These are phyloP conservation scores for Candolleomyces aberdarensis DNA, from an alignment of 768 basidiomycete species.

Conservation along the genomic window DNA sequence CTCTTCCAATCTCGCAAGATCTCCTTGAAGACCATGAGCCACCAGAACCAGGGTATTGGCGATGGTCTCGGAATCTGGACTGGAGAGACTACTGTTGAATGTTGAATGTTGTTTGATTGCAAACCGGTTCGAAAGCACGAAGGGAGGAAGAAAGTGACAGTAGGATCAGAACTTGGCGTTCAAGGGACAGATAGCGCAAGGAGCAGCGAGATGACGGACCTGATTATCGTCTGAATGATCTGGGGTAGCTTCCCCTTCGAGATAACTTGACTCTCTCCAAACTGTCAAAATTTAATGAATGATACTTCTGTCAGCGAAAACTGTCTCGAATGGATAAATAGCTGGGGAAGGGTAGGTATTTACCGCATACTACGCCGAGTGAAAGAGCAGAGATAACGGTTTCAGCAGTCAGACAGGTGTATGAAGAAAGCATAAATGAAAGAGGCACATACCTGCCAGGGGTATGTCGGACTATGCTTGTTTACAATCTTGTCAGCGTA, in stretches of 20 bases:
- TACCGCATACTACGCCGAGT: slow-evolving; percentile 58
- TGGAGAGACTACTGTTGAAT: slow-evolving; percentile 57
- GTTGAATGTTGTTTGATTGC: too few relatives aligned
- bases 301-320: too few relatives aligned
- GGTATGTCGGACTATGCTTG: slow-evolving; percentile 59
- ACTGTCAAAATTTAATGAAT: slow-evolving; percentile 38
- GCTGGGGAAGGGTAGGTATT: slow-evolving; percentile 20
- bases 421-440: background rate
- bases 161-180: slow-evolving; percentile 8
- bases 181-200: background rate
- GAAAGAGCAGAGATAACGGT: background rate
- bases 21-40: slow-evolving; percentile 52
- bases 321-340: background rate
- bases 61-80: slow-evolving; percentile 72
- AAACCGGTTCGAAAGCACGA: too few relatives aligned
- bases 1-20: slow-evolving; percentile 65
- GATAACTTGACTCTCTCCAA: slow-evolving; percentile 72
- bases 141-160: too few relatives aligned
- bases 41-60: slow-evolving; percentile 72
- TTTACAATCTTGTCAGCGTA: slow-evolving; percentile 64
- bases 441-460: slow-evolving; percentile 60
- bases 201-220: slow-evolving; percentile 34
- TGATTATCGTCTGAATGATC: slow-evolving; percentile 70
- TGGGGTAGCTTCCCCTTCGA: slow-evolving; percentile 66
- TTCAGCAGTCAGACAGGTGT: slow-evolving; percentile 7